A percentile compares a stretch with the other conserved stretches of the same genome.
These are phyloP conservation scores for Balamuthia mandrillaris DNA, from an alignment of 208 protist genomes.

Conservation along the genomic window DNA sequence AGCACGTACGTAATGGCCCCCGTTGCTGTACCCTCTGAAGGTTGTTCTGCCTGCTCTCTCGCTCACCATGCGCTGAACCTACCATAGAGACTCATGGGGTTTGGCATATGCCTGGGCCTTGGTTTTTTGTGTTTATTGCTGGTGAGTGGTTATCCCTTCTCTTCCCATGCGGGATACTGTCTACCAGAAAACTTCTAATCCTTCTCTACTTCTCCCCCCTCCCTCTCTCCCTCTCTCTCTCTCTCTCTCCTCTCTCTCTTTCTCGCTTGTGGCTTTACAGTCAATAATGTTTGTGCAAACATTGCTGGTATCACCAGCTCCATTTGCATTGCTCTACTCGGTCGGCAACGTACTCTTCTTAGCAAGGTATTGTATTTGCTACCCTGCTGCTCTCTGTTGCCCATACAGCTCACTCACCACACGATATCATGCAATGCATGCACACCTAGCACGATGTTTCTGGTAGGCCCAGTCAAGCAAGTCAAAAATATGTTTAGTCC, in stretches of 20 bases:
- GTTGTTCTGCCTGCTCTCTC: not conserved
- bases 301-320: not conserved
- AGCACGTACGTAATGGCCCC: not conserved
- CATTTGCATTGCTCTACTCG: constrained; percentile 2
- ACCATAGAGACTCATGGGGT: not conserved
- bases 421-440: not conserved
- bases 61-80: not conserved
- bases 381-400: not conserved
- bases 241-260: not conserved
- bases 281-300: not conserved
- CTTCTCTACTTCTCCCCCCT: not conserved
- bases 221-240: not conserved
- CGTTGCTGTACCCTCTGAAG: not conserved
- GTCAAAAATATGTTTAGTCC: constrained; percentile 11
- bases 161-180: no score
- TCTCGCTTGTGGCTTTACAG: not conserved
- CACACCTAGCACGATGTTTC: not conserved
- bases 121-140: not conserved
- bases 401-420: not conserved
- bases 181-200: no score
- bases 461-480: not conserved
- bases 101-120: not conserved
- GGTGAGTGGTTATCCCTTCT: not conserved
- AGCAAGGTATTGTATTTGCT: not conserved
- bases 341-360: not conserved